Evolutionary conservation across 2,329 filamentous ascomycete genomes (phyloP), one percentile per base, ranked within the genome.

Genomic region (Ophiostoma angusticollis): DNA sequence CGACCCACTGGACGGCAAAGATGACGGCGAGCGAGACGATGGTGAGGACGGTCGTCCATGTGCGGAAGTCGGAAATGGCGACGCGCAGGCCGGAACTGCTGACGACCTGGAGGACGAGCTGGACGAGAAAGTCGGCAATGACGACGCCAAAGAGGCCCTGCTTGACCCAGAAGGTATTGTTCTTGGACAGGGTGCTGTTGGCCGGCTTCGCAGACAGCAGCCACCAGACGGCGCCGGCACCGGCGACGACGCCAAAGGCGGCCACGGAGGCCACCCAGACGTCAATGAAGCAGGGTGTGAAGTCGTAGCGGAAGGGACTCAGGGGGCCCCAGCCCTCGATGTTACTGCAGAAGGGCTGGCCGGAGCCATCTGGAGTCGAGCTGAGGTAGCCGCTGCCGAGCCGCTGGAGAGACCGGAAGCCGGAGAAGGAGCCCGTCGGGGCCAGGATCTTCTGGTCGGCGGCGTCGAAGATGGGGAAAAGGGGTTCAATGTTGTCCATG

Each of bases 271-370:
- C 75, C 43, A 96, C 74, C 75, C 84, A 87, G 17, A 93, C 74
- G 57, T 98, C 93, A 52, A 96, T 78, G 56, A 98, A 98, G 65
- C 91, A 98, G 29, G 91, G 89, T 13, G 91, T 96, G 53, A 98
- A 86, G 63, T 98, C 91, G 60, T 85, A 95, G 58, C 89, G 73
- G 49, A 78, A 69, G 25, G 79, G 78, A 60, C 86, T 95, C 56
- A 98, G 57, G 17, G 91, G 91, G 1, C 93, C 93, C 91, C 91
- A 98, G 53, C 91, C 93, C 61, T 96, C 89, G 39, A 70, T 67
- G 61, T 94, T 91, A 58, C 81, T 76, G 63, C 89, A 96, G 59
- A 95, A 67, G 42, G 84, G 77, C 57, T 93, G 82, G 48, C 63
- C 62, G 53, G 65, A n/a, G n/a, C n/a, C 64, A 22, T 58, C 45